Percentiles rank a stretch among this genome's conserved stretches.
Conservation (phyloP, 2,329 filamentous ascomycete species). For the Calonectria montana region DNA sequence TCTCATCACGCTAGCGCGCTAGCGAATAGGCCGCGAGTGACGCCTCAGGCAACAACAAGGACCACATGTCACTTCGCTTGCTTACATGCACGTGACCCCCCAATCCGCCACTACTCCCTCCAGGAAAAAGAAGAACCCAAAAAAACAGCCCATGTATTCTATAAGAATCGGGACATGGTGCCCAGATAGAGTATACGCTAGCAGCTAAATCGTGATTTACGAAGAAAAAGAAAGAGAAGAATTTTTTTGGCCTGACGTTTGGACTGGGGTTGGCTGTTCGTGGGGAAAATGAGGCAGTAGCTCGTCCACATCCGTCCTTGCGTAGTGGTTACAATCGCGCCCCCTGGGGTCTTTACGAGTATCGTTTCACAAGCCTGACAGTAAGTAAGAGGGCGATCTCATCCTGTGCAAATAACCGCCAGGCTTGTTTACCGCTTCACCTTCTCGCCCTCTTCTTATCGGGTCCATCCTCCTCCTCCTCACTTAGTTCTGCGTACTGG, state of each 20-base stretch:
- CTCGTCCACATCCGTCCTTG: background rate
- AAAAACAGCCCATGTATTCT: background rate
- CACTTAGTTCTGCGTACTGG: constrained; percentile 89
- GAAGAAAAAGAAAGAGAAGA: background rate
- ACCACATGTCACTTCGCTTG: background rate
- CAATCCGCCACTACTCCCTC: background rate
- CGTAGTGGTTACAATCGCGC: background rate
- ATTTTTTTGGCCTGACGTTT: background rate
- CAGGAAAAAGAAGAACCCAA: background rate
- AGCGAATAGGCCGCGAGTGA: constrained; percentile 34
- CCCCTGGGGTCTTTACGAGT: constrained; percentile 12
- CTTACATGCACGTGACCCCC: constrained; percentile 36
- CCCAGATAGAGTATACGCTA: background rate
- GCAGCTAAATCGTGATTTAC: background rate
- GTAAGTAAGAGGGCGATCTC: constrained; percentile 17
- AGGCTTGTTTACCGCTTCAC: constrained; percentile 47
- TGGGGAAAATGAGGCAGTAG: constrained; percentile 15
- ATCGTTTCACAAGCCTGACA: constrained; percentile 21
- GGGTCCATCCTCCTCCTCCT: constrained; percentile 80
- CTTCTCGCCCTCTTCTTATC: constrained; percentile 73
- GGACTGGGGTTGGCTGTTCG: background rate
- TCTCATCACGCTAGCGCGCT: constrained; percentile 54
- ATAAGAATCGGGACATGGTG: background rate
- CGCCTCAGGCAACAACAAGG: constrained; percentile 37
- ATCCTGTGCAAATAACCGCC: constrained; percentile 11